Conservation (phyloP, 305 asterid genomes). For the Fraxinus ornus region DNA sequence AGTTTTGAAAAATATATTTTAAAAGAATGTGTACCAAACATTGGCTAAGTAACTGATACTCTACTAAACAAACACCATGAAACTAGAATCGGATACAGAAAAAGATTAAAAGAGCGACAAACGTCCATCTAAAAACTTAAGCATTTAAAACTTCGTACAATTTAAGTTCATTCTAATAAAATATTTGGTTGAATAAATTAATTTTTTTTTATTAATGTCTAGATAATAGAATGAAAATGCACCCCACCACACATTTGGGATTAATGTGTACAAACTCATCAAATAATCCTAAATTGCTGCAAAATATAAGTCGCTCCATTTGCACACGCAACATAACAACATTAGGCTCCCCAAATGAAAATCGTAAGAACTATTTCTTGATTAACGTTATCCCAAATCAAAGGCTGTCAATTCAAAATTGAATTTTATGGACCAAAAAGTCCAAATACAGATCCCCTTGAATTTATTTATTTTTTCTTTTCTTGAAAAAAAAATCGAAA, state of each 20-base stretch:
- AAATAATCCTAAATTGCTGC: background rate
- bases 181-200: too few species aligned
- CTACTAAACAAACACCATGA: too few species aligned
- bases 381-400: slow-evolving; percentile 14
- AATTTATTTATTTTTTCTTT: background rate
- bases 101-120: too few species aligned
- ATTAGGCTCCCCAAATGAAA: background rate
- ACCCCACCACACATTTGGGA: background rate
- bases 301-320: background rate
- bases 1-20: too few species aligned
- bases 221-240: background rate
- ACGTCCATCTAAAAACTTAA: too few species aligned
- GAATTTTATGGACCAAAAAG: slow-evolving; percentile 29
- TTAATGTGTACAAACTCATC: slow-evolving; percentile 36
- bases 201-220: too few species aligned
- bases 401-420: slow-evolving; percentile 12
- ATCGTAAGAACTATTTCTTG: background rate
- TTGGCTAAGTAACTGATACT: too few species aligned
- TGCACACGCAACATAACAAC: background rate
- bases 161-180: too few species aligned
- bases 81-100: too few species aligned
- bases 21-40: too few species aligned
- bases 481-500: background rate
- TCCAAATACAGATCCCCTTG: slow-evolving; percentile 48
- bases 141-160: too few species aligned